Base-by-base conservation (phyloP, 805 yeast genomes). In the Suhomyces faveliae region DNA sequence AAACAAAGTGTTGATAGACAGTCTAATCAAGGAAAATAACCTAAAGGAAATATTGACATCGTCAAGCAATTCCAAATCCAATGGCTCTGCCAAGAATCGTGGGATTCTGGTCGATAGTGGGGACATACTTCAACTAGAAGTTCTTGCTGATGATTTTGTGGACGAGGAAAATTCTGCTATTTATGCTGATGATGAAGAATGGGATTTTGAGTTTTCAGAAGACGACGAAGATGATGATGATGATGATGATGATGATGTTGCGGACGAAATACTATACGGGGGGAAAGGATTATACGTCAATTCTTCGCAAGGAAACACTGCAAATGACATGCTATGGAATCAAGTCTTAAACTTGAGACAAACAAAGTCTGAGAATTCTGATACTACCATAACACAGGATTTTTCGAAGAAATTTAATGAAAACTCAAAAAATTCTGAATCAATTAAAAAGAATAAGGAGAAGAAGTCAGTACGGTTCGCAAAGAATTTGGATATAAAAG, bases 401-500 rank as follows among this genome's bases (percentile, higher is more conserved):
- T 7, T 12, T 21, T 15, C 33, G 4, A 21, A 21, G 23, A 35
- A 30, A 5, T 11, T 42, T 10, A 13, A 24, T 15, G 17, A n/a
- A 12, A 21, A 6, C 12, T n/a, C 11, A 37, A 21, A n/a, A 21
- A 37, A 15, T 19, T 11, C 11, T 20, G 11, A 37, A 3, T 25
- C 15, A 8, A 24, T 19, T n/a, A 29, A 40, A 17, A 19, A 30
- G 12, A 11, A 38, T 37, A 35, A 24, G 3, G 38, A 22, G 3
- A 43, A 44, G 33, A 81, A 80, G 54, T 64, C 77, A 2, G 89
- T 85, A 8, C 62, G 74, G 13, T 85, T 84, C 64, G 72, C 83
- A 0, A 71, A 72, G 1, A 66, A 66, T 2, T 68, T 82, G 25
- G 79, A 82, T 40, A 76, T 85, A 9, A 83, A 82, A 51, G 82